Evolutionary conservation across 2,329 filamentous ascomycete species (phyloP).

Genomic region (Phialemoniopsis sp.): DNA sequence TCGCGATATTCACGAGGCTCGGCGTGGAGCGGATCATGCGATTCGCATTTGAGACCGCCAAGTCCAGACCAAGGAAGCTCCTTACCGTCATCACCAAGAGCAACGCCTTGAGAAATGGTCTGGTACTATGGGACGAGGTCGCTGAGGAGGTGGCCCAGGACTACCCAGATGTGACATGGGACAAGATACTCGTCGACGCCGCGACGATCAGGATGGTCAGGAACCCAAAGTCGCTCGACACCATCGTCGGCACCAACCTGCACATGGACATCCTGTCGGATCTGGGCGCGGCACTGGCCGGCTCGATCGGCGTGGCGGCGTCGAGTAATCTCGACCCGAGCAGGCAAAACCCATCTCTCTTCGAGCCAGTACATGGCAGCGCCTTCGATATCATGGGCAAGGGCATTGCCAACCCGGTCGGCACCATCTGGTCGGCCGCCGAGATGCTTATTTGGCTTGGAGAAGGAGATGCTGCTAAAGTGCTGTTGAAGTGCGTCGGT

Average conservation of each 20-base stretch:
- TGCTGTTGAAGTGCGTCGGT: slow-evolving; percentile 48
- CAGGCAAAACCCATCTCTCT: slow-evolving; percentile 51
- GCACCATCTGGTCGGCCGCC: slow-evolving; percentile 54
- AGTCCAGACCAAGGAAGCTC: slow-evolving; percentile 46
- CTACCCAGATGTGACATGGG: slow-evolving; percentile 53
- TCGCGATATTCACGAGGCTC: slow-evolving; percentile 58
- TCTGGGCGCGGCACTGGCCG: slow-evolving; percentile 64
- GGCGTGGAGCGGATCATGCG: slow-evolving; percentile 57
- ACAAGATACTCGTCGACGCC: slow-evolving; percentile 61
- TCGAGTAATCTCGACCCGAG: slow-evolving; percentile 64
- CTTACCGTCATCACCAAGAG: slow-evolving; percentile 63
- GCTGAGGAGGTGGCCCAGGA: slow-evolving; percentile 49
- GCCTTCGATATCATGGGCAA: slow-evolving; percentile 56
- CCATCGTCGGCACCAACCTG: slow-evolving; percentile 60
- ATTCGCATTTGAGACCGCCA: slow-evolving; percentile 57
- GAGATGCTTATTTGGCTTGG: slow-evolving; percentile 57
- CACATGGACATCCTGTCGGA: slow-evolving; percentile 67
- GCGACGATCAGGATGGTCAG: slow-evolving; percentile 50
- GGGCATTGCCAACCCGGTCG: slow-evolving; percentile 53
- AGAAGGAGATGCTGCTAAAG: slow-evolving; percentile 42
- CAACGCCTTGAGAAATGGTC: slow-evolving; percentile 61
- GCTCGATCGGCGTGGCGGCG: slow-evolving; percentile 68
- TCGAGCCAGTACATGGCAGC: slow-evolving; percentile 57
- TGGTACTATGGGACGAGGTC: slow-evolving; percentile 66
- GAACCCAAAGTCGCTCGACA: slow-evolving; percentile 54